These are phyloP conservation scores for Prunus dulcis DNA, from an alignment of 306 rosid species.

Conservation along the genomic window DNA sequence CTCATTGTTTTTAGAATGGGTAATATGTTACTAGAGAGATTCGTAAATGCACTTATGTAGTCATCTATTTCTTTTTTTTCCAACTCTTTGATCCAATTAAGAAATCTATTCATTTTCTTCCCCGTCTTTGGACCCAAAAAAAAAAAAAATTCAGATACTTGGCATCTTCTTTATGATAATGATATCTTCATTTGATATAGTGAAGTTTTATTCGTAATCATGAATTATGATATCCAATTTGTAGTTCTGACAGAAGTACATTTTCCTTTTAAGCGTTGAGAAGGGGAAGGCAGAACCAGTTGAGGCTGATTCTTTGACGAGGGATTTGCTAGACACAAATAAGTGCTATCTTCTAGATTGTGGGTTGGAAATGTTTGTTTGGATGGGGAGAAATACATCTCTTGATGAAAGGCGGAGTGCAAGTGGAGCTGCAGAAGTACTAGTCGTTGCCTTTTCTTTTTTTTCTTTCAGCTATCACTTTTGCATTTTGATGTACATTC, in stretches of 20 bases:
- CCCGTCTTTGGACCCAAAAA: background rate
- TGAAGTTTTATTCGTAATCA: constrained; percentile 17
- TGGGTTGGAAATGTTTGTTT: constrained; percentile 79
- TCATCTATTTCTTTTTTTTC: background rate
- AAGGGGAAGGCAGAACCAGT: constrained; percentile 67
- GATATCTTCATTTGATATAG: background rate
- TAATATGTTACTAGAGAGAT: constrained; percentile 14
- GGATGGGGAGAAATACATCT: constrained; percentile 91
- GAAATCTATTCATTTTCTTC: background rate
- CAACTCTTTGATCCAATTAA: background rate
- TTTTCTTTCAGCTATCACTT: constrained; percentile 4
- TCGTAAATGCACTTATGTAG: background rate
- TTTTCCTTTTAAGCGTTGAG: constrained; percentile 56
- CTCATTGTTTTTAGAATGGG: constrained; percentile 1
- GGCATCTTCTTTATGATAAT: background rate
- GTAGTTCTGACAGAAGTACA: constrained; percentile 23
- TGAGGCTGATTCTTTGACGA: constrained; percentile 63
- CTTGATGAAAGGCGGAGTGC: constrained; percentile 87
- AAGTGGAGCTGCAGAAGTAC: constrained; percentile 84
- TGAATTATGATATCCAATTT: constrained; percentile 15
- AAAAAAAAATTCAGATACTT: background rate
- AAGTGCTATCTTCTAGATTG: constrained; percentile 87
- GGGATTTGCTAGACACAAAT: constrained; percentile 71
- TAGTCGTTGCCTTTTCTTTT: constrained; percentile 2
- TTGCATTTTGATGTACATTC: constrained; percentile 21